Evolutionary conservation across 2,329 filamentous ascomycete species (phyloP).

Genomic region (Thermomyces lanuginosus): DNA sequence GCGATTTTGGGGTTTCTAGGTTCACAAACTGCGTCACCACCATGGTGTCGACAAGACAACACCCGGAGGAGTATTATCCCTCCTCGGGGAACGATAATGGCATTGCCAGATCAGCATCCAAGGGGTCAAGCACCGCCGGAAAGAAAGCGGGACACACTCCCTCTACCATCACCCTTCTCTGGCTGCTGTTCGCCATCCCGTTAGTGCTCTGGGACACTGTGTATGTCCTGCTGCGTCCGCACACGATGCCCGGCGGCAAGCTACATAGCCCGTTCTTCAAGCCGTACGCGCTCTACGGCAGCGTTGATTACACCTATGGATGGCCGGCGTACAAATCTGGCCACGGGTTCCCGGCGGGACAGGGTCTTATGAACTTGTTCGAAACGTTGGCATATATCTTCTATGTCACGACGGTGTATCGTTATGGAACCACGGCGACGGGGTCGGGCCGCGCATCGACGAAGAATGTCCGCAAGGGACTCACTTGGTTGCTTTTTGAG

Average conservation of each 20-base stretch:
- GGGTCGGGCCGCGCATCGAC: slow-evolving; percentile 10
- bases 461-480: slow-evolving; percentile 16
- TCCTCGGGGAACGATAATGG: slow-evolving; percentile 13
- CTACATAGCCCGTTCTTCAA: slow-evolving; percentile 56
- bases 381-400: slow-evolving; percentile 50
- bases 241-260: slow-evolving; percentile 62
- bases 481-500: slow-evolving; percentile 30
- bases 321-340: slow-evolving; percentile 50
- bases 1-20: no score
- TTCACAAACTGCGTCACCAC: slow-evolving; percentile 3
- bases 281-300: slow-evolving; percentile 67
- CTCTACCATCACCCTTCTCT: slow-evolving; percentile 45
- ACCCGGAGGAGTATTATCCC: slow-evolving; percentile 37
- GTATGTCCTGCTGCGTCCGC: slow-evolving; percentile 66
- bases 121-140: slow-evolving; percentile 8
- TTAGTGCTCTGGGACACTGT: slow-evolving; percentile 66
- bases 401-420: slow-evolving; percentile 42
- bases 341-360: slow-evolving; percentile 64
- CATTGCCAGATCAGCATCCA: slow-evolving; percentile 11
- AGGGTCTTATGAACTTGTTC: slow-evolving; percentile 50
- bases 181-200: slow-evolving; percentile 59
- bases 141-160: slow-evolving; percentile 42
- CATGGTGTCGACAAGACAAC: slow-evolving; percentile 43
- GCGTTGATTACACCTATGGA: slow-evolving; percentile 68
- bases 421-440: slow-evolving; percentile 21